These are phyloP conservation scores for Oryza meridionalis DNA, from an alignment of 176 grass and related monocot species.

Conservation along the genomic window DNA sequence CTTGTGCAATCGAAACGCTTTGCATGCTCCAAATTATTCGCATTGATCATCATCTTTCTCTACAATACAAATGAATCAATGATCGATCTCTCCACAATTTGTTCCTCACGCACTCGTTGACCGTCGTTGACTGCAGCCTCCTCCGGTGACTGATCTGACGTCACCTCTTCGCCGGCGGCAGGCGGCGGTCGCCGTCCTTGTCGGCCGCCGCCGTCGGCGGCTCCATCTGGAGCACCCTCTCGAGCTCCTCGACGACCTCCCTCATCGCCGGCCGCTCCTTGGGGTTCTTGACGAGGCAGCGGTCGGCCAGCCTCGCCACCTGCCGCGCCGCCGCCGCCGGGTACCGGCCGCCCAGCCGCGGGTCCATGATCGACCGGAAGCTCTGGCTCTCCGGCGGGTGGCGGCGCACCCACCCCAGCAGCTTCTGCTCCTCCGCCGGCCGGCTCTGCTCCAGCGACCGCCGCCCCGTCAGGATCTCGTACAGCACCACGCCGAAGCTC, in stretches of 20 bases:
- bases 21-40: too few species aligned
- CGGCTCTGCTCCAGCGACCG: conserved; percentile 66
- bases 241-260: conserved; percentile 60
- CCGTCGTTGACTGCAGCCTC: too few species aligned
- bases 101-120: too few species aligned
- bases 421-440: conserved; percentile 69
- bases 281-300: conserved; percentile 74
- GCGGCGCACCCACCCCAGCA: conserved; percentile 67
- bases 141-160: neutral
- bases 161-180: conserved; percentile 36
- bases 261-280: conserved; percentile 74
- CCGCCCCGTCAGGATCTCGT: conserved; percentile 84
- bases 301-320: conserved; percentile 63
- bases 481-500: conserved; percentile 87
- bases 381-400: conserved; percentile 52
- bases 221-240: conserved; percentile 57
- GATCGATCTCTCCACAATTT: too few species aligned
- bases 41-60: too few species aligned
- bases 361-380: conserved; percentile 78
- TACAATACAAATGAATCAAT: too few species aligned
- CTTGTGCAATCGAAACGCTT: too few species aligned
- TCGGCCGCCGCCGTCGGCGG: neutral
- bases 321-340: conserved; percentile 57
- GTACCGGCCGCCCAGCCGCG: conserved; percentile 63
- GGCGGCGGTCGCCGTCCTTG: neutral